Conservation (phyloP, 176 grass and related monocot genomes). For the Alopecurus myosuroides region DNA sequence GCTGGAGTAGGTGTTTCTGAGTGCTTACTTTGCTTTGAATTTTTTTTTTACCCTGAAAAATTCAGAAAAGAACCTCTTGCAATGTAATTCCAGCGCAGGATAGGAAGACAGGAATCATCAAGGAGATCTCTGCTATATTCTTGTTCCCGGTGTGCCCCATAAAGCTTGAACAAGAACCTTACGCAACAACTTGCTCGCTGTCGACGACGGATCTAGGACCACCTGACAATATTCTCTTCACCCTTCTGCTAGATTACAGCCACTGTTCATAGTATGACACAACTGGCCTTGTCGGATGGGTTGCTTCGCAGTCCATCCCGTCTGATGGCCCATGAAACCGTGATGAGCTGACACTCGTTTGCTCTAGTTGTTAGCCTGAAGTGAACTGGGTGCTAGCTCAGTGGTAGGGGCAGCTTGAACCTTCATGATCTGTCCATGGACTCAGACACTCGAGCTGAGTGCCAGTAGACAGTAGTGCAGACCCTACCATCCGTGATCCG, state of each 20-base stretch:
- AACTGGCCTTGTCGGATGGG: conserved; percentile 25
- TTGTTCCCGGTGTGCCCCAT: conserved; percentile 1
- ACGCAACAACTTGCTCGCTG: not conserved
- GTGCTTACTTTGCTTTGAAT: not conserved
- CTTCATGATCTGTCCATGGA: not conserved
- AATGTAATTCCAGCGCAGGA: not conserved
- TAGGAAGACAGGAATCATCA: conserved; percentile 8
- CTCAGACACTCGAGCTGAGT: not conserved
- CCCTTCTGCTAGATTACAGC: conserved; percentile 26
- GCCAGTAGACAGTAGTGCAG: not conserved
- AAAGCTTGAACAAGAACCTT: not conserved
- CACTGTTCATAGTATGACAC: conserved; percentile 32
- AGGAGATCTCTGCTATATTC: not conserved
- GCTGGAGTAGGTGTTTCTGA: not conserved
- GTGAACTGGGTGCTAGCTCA: not conserved
- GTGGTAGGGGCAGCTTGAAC: not conserved
- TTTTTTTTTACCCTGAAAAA: not conserved
- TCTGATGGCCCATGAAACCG: no score
- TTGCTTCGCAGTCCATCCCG: conserved; percentile 15
- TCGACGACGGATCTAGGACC: conserved; percentile 28
- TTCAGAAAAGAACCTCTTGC: not conserved
- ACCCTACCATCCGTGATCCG: conserved; percentile 36
- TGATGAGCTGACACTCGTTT: not conserved
- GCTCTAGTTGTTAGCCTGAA: not conserved
- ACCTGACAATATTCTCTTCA: not conserved